Base-by-base conservation (phyloP, 179 eudicot genomes). In the Nepenthes alata region DNA sequence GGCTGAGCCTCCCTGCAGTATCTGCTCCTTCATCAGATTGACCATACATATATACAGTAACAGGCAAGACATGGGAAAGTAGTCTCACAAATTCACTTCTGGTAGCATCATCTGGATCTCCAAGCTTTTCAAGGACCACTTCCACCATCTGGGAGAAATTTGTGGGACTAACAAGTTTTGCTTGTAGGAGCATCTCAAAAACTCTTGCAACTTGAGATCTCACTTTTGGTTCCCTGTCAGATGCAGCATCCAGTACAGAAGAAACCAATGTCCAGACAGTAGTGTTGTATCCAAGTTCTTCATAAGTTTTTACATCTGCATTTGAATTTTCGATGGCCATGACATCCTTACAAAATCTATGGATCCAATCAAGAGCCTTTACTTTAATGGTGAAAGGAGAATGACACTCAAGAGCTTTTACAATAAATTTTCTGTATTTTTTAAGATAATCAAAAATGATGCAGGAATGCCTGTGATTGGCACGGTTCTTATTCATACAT, bases 141-240 rank as follows among this genome's bases (percentile, higher is more conserved):
- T 79, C 91, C 50, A 80, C 77, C 64, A 87, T 64, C 59, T 72
- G 68, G 58, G 78, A 71, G 34, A 90, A 81, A 56, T 83, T 81
- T 60, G 77, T 68, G 16, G 87, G 86, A 70, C 78, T 86, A 55
- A 85, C 67, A 64, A 94, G 66, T 75, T 81, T 85, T 73, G 95
- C 86, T 80, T 64, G 81, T 72, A 87, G 69, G 75, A 94, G 87
- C 69, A 71, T 47, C 74, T 79, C 91, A 60, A 91, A 66, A 69
- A 83, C 86, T 8, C 62, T 63, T 71, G 91, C 82, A 64, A 80
- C 89, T 67, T 67, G 85, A 73, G 81, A 70, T 77, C 97, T 87
- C 70, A 91, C 91, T 75, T 76, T 80, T 64, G 86, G 85, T 74
- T 91, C 99, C 74, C 89, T 81, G 72, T 94, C 99, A 57, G 84